Evolutionary conservation across 192 early-diverging fungal genomes (phyloP).

Genomic region (Powellomyces hirtus): DNA sequence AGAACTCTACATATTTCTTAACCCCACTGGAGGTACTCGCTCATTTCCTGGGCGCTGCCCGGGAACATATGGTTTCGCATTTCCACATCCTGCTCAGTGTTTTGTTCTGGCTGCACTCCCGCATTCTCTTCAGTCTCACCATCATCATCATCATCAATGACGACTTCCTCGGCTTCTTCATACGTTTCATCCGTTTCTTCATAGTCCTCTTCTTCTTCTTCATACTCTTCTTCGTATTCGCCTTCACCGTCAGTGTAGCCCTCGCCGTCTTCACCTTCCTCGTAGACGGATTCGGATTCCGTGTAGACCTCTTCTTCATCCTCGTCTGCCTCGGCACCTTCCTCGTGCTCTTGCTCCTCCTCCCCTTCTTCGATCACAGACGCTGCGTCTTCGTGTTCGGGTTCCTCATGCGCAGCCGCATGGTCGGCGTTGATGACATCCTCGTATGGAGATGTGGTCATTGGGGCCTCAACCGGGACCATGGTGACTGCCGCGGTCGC

Average conservation of each 20-base stretch:
- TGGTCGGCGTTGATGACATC: slow-evolving; percentile 5
- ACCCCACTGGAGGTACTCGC: slow-evolving; percentile 26
- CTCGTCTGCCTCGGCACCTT: neutral
- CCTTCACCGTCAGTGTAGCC: neutral
- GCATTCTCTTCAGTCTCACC: neutral
- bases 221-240: neutral
- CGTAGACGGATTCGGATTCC: slow-evolving; percentile 2
- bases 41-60: slow-evolving; percentile 11
- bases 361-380: neutral
- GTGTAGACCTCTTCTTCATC: slow-evolving; percentile 7
- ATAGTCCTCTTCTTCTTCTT: neutral
- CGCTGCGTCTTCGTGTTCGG: neutral
- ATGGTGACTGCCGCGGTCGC: neutral
- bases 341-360: neutral
- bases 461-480: neutral
- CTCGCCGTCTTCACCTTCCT: slow-evolving; percentile 7
- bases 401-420: neutral
- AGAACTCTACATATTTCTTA: too few relatives aligned
- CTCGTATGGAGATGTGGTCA: slow-evolving; percentile 5
- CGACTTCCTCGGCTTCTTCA: slow-evolving; percentile 2
- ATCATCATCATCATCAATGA: slow-evolving; percentile 2
- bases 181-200: slow-evolving; percentile 1
- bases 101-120: neutral
- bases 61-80: slow-evolving; percentile 1
- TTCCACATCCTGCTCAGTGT: neutral